Conservation (phyloP, 495 filamentous ascomycete species). For the Niebla homalea region DNA sequence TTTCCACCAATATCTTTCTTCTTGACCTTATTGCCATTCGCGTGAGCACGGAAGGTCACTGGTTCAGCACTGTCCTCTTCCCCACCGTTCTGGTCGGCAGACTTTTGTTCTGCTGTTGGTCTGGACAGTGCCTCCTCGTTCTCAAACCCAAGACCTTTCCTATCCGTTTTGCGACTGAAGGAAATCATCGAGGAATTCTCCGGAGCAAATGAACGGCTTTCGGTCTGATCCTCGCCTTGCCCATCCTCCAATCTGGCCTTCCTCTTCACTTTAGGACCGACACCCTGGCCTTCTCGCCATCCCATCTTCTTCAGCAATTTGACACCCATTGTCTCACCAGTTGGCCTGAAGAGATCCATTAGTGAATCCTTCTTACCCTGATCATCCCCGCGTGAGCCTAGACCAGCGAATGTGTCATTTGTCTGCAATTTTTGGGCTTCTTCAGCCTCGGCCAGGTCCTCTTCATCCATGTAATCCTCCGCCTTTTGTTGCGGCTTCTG, state of each 20-base stretch:
- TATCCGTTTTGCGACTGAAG: conserved; percentile 63
- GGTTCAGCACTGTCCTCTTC: conserved; percentile 41
- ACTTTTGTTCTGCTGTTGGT: conserved; percentile 6
- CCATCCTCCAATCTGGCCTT: conserved; percentile 53
- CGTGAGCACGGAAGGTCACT: conserved; percentile 13
- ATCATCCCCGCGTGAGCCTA: conserved; percentile 56
- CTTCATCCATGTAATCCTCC: conserved; percentile 98
- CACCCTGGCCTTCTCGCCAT: conserved; percentile 86
- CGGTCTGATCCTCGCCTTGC: conserved; percentile 28
- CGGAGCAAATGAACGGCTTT: conserved; percentile 76
- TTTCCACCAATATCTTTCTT: conserved; percentile 37
- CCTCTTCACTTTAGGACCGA: conserved; percentile 78
- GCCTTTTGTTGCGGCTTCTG: conserved; percentile 45
- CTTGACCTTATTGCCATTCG: conserved; percentile 21
- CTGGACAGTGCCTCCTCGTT: conserved; percentile 45
- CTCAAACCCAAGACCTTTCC: conserved; percentile 69
- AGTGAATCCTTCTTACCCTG: conserved; percentile 40
- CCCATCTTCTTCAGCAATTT: conserved; percentile 88
- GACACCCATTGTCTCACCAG: conserved; percentile 79
- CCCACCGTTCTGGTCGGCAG: conserved; percentile 15
- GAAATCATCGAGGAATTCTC: conserved; percentile 65
- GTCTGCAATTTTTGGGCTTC: conserved; percentile 65
- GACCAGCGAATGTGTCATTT: conserved; percentile 53
- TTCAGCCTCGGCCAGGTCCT: conserved; percentile 79
- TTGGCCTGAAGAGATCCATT: conserved; percentile 60